phyloP scores from a whole-genome alignment of 2,329 filamentous ascomycete species.

The Paecilomyces dactylethromorphus region DNA sequence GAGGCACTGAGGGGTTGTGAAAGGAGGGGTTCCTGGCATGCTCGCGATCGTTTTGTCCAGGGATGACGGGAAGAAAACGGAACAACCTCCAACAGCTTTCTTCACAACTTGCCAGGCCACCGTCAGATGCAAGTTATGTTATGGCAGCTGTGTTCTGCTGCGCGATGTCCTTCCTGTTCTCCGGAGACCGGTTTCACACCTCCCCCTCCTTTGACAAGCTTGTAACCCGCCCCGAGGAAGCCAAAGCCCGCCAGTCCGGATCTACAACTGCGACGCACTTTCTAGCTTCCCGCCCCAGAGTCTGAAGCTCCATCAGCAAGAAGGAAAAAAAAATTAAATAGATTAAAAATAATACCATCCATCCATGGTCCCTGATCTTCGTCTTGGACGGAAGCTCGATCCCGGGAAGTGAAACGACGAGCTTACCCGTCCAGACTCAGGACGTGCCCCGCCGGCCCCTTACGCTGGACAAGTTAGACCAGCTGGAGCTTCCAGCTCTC shows the following conservation, averaged over 20 bases:
- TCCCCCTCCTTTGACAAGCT: not conserved
- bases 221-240: not conserved
- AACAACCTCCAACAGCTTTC: not conserved
- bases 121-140: too few species aligned
- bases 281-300: too few species aligned
- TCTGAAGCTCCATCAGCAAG: not conserved
- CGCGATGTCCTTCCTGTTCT: not conserved
- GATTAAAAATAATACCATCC: too few species aligned
- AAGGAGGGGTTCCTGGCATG: slow-evolving; percentile 1
- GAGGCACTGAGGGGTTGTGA: not conserved
- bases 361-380: not conserved
- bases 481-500: not conserved
- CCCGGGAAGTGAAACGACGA: not conserved
- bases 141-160: not conserved
- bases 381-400: not conserved
- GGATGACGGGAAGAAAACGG: not conserved
- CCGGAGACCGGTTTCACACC: not conserved
- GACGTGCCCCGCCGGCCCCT: not conserved
- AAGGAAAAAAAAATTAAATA: not conserved
- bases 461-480: not conserved
- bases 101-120: too few species aligned
- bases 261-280: too few species aligned
- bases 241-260: too few species aligned
- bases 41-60: not conserved
- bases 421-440: not conserved